These are phyloP conservation scores for Termitomyces sp. DNA, from an alignment of 768 basidiomycete species.

Conservation along the genomic window DNA sequence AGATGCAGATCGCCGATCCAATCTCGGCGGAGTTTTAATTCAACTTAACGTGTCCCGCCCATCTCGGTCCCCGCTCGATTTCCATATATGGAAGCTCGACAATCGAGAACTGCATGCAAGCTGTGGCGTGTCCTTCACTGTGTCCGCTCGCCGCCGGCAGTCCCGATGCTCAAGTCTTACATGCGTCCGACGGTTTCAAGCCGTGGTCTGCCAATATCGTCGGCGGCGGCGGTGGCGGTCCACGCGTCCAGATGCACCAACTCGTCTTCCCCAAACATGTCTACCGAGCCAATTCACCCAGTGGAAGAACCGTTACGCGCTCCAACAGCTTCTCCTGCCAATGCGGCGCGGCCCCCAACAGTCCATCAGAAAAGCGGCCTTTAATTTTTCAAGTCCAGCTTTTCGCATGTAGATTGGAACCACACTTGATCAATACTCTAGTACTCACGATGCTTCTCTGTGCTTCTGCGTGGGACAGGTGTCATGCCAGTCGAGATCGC, in stretches of 20 bases:
- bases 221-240: constrained; percentile 1
- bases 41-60: constrained; percentile 7
- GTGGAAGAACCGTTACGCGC: neutral
- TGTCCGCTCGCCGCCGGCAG: neutral
- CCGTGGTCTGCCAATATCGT: neutral
- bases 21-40: constrained; percentile 3
- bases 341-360: neutral
- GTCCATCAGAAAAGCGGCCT: neutral
- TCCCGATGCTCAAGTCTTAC: neutral
- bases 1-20: constrained; percentile 3
- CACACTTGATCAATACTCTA: neutral
- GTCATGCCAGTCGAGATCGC: neutral
- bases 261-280: neutral
- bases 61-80: constrained; percentile 17
- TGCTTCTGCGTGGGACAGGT: constrained; percentile 4
- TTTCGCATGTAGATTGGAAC: constrained; percentile 1
- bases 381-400: neutral
- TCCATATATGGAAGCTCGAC: neutral
- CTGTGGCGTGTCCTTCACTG: neutral
- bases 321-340: neutral
- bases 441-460: constrained; percentile 6
- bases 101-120: neutral
- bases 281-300: neutral
- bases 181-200: neutral
- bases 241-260: neutral